Base-by-base conservation (phyloP, 441 rosid genomes). In the Brassica hybrid region DNA sequence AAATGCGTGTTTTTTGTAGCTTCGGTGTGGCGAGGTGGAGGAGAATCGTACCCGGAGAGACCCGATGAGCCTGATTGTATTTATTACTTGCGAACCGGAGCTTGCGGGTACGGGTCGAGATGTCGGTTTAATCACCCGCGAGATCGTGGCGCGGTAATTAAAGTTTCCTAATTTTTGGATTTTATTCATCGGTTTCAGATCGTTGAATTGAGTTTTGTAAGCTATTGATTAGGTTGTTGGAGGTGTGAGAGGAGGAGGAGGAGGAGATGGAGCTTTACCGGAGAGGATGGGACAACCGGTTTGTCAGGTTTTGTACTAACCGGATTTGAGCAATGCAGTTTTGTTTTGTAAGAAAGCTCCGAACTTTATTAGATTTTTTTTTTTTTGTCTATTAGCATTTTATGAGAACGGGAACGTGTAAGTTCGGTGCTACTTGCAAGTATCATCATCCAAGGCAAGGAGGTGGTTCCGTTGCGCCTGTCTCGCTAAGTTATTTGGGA, bases 111-210 rank as follows among this genome's bases (percentile, higher is more conserved):
- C 74, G 94, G 97, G 13, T 61, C 90, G 0, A 86, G 92, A 84
- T 94, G 99, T 86, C 97, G 96, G 88, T 94, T 86, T 88, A 94
- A 94, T 83, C 99, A 94, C 71, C 97, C 99, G 13, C 93, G 86
- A 71, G 94, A 94, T 74, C 93, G 96, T 59, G 83, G 83, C 72
- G 79, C 78, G 93, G 99, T 94, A 91, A 79, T 43, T 14, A n/a
- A 58, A 23, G 4, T 12, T 12, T 36, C 41, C 36, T 17, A 7
- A 23, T 14, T 52, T 70, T 78, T 77, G 56, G 56, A 16, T 50
- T 14, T 7, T 0, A 1, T 13, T 52, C 58, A 0, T 14, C 57
- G 7, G 18, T 50, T 50, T 50, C 57, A 50, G 58, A 52, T 52
- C 17, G 54, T 68, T 67, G 4, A 30, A 16, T 62, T 13, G 36